Conservation (phyloP, 2,329 filamentous ascomycete genomes). For the Pseudocercospora cruenta region DNA sequence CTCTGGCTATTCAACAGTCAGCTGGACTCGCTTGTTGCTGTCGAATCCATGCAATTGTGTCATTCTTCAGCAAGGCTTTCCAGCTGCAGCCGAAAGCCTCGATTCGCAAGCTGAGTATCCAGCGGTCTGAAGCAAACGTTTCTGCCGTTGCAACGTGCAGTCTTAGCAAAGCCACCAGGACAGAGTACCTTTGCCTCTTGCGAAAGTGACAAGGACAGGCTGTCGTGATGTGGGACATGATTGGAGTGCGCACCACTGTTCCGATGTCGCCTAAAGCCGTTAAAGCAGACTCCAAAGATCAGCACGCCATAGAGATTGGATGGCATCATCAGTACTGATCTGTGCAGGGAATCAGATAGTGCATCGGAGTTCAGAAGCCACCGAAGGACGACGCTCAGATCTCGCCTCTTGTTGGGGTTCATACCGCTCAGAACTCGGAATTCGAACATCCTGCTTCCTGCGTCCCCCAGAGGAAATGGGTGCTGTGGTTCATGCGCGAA, state of each 20-base stretch:
- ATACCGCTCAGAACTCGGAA: background rate
- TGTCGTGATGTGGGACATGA: background rate
- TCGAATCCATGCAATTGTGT: background rate
- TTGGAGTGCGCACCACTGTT: background rate
- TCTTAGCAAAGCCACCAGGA: background rate
- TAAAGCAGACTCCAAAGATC: background rate
- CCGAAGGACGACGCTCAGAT: background rate
- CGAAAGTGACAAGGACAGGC: background rate
- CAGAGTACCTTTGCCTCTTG: background rate
- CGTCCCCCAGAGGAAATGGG: background rate
- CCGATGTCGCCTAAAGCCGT: background rate
- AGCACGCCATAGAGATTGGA: background rate
- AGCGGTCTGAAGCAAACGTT: slow-evolving; percentile 1
- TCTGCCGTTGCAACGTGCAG: background rate
- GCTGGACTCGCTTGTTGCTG: background rate
- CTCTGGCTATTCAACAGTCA: background rate
- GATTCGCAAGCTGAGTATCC: background rate
- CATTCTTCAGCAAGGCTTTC: background rate
- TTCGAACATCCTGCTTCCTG: background rate
- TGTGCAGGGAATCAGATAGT: slow-evolving; percentile 2
- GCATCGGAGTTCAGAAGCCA: background rate
- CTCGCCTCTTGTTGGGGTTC: background rate
- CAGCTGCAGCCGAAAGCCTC: background rate
- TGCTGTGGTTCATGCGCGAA: background rate
- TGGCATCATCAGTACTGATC: slow-evolving; percentile 9